Percentiles rank a stretch among this genome's conserved stretches.
These are phyloP conservation scores for Scheffersomyces segobiensis DNA, from an alignment of 1,139 yeast genomes.

Conservation along the genomic window DNA sequence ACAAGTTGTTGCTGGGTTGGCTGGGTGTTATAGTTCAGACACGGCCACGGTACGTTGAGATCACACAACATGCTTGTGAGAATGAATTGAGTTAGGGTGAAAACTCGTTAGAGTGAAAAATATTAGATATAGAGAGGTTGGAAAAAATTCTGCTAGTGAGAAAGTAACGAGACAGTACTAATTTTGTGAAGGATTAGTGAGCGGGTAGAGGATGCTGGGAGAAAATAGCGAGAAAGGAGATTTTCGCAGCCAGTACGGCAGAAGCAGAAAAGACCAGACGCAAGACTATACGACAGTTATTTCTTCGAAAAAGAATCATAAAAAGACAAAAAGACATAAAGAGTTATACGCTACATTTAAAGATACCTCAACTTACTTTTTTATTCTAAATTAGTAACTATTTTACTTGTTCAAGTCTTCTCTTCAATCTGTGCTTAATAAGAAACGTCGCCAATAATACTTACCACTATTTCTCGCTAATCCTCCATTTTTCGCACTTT, in stretches of 20 bases:
- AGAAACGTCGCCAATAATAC: too few species aligned
- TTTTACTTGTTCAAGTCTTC: not conserved
- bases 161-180: not conserved
- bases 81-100: not conserved
- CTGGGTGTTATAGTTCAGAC: conserved; percentile 40
- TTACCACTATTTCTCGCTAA: not conserved
- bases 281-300: conserved; percentile 10
- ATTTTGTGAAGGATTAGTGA: not conserved
- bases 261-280: not conserved
- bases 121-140: not conserved
- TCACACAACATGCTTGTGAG: conserved; percentile 44
- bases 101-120: not conserved
- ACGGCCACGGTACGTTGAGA: conserved; percentile 84
- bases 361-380: too few species aligned
- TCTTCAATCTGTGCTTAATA: not conserved
- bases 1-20: conserved; percentile 44
- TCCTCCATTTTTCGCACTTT: not conserved
- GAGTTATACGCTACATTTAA: too few species aligned
- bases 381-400: too few species aligned
- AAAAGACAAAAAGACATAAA: not conserved
- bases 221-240: not conserved
- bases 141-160: not conserved
- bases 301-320: not conserved
- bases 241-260: not conserved
- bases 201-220: not conserved